A percentile compares a stretch with the other conserved stretches of the same genome.
These are phyloP conservation scores for Gaertneriomyces semiglobifer DNA, from an alignment of 192 early-diverging fungal genomes.

Conservation along the genomic window DNA sequence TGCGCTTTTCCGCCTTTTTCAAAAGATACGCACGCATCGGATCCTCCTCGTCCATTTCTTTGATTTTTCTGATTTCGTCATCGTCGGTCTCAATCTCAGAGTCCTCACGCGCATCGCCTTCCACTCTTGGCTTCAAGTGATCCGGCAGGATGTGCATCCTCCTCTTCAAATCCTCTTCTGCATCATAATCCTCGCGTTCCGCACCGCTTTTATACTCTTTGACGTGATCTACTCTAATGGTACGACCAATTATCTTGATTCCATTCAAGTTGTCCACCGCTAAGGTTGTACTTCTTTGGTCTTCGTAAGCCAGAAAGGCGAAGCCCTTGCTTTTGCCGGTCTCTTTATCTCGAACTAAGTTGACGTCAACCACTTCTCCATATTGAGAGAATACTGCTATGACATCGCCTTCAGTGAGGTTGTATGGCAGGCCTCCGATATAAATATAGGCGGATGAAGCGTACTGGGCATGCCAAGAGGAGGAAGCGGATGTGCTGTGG, in stretches of 20 bases:
- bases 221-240: conserved; percentile 44
- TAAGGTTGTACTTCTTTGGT: conserved; percentile 84
- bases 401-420: conserved; percentile 90
- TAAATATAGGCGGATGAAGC: conserved; percentile 86
- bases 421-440: conserved; percentile 75
- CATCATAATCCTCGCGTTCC: conserved; percentile 43
- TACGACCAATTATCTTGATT: conserved; percentile 37
- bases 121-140: conserved; percentile 37
- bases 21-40: conserved; percentile 39
- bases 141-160: conserved; percentile 37
- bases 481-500: conserved; percentile 49
- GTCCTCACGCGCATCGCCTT: not conserved
- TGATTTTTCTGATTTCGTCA: conserved; percentile 12
- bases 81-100: conserved; percentile 25
- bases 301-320: conserved; percentile 87
- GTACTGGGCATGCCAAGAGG: conserved; percentile 90
- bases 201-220: conserved; percentile 36
- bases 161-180: conserved; percentile 29
- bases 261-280: conserved; percentile 97
- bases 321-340: conserved; percentile 85
- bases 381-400: conserved; percentile 92
- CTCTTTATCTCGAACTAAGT: conserved; percentile 80
- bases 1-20: conserved; percentile 29
- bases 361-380: conserved; percentile 89
- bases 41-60: conserved; percentile 39